These are phyloP conservation scores for Colletotrichum tofieldiae DNA, from an alignment of 2,329 filamentous ascomycete genomes.

Conservation along the genomic window DNA sequence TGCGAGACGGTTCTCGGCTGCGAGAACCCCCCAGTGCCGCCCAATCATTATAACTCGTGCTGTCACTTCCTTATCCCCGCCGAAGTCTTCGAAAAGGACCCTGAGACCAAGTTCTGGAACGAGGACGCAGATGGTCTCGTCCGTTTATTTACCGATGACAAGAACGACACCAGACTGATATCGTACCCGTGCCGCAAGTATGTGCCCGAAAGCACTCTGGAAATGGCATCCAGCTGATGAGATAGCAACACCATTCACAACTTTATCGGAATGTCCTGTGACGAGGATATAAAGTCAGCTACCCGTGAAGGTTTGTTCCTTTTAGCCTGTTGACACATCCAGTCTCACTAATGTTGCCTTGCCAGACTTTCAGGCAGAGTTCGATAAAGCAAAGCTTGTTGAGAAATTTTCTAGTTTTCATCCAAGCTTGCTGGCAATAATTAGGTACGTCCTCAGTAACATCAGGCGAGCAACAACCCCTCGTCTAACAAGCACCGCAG, in stretches of 20 bases:
- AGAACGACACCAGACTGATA: constrained; percentile 48
- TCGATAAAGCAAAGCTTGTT: constrained; percentile 48
- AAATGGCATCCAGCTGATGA: not conserved
- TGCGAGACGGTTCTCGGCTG: constrained; percentile 49
- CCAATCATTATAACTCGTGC: constrained; percentile 51
- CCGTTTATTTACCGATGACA: constrained; percentile 30
- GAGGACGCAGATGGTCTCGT: constrained; percentile 45
- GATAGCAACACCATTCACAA: constrained; percentile 53
- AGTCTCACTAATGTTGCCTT: not conserved
- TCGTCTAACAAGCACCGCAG: constrained; percentile 41
- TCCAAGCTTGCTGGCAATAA: constrained; percentile 47
- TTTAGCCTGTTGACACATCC: accelerated
- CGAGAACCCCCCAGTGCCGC: constrained; percentile 47
- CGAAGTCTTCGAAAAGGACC: constrained; percentile 50
- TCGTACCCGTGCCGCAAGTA: constrained; percentile 54
- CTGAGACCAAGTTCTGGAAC: constrained; percentile 51
- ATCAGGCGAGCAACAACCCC: not conserved
- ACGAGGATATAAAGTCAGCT: constrained; percentile 43
- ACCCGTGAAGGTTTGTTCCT: constrained; percentile 31
- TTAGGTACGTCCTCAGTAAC: constrained; percentile 46
- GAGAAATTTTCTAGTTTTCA: constrained; percentile 50
- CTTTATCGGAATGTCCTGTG: constrained; percentile 53
- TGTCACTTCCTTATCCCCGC: constrained; percentile 55
- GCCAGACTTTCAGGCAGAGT: constrained; percentile 37
- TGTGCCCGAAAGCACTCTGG: not conserved